Evolutionary conservation across 225 moss, liverwort and hornwort genomes (phyloP), one percentile per base, ranked within the genome.

Genomic region (Physcomitrellopsis africana): DNA sequence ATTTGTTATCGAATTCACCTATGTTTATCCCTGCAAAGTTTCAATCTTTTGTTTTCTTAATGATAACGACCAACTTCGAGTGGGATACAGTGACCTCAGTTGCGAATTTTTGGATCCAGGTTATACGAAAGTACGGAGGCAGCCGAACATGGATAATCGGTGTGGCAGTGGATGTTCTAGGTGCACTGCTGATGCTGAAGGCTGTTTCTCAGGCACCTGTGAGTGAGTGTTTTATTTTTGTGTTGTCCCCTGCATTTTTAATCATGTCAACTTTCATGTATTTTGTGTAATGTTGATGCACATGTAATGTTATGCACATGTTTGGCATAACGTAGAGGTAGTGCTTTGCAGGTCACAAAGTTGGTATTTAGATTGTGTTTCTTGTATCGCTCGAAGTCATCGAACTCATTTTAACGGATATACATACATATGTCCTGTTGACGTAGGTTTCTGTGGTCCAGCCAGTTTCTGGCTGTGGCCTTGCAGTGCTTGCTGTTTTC

Each of bases 171-270:
- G 96, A 96, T 77, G 72, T 96, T 73, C 66, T 85, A 37, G 96
- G 96, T 24, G 94, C 94, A 4, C 77, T 96, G 63, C 80, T 96
- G 79, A 96, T 96, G 96, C 78, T 96, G n/a, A 94, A 86, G 81
- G 96, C 96, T 63, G 94, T 96, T 77, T 91, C 96, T 69, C 91
- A 96, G 87, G 96, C 96, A 80, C 96, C 96, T 86, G 96, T 94
- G 88, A 92, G 96, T 81, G 83, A 79, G 82, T 85, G 85, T 82
- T 69, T 48, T 79, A 67, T 79, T 78, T 82, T 53, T 65, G 69
- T 60, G 20, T 57, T 66, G 69, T 82, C 60, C 60, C 49, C 56
- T 61, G 43, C 68, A 58, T 63, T 84, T 77, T 64, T 52, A 54
- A 63, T 22, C 54, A 23, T 53, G 41, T 10, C 51, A 44, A 49